Base-by-base conservation (phyloP, 2,329 filamentous ascomycete genomes). In the Diaporthe helianthi region DNA sequence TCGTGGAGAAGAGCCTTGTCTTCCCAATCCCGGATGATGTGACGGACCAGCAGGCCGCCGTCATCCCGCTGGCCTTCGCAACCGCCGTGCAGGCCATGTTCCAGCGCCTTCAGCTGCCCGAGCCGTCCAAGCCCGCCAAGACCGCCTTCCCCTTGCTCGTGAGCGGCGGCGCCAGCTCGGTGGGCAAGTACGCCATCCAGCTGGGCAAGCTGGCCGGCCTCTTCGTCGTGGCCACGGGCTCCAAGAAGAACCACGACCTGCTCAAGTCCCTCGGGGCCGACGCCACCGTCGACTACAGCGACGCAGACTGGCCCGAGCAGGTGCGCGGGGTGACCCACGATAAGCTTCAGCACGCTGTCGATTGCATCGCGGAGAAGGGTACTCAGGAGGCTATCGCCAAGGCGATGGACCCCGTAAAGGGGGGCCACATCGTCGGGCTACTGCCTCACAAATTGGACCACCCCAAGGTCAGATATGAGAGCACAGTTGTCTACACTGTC, bases 311-410 rank as follows among this genome's bases (percentile, higher is more conserved):
- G 69, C 66, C 61, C 19, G 80, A 80, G 5, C 79, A 88, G 72
- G 90, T 93, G 31, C 89, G 90, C 79, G 86, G 85, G 72, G 75
- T 93, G 47, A 89, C 86, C 5, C 89, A 89, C 0, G 88, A 90
- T 72, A 85, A 85, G 0, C 74, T 79, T 9, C 70, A 74, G 69
- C 70, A 77, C 52, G 76, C 75, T 0, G 73, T 79, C 29, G 77
- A 78, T 71, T 76, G 74, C 70, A 73, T 79, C 29, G 51, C 73
- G 1, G 75, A 78, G 69, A 71, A 72, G 22, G 75, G 73, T 36
- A 75, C 76, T 3, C 72, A 71, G 4, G 64, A 73, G 38, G 67
- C 69, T 9, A 69, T 76, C 6, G 71, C 75, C 9, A 69, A 53
- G 49, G 74, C 76, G 2, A 38, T 79, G n/a, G 78, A 76, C 24